Evolutionary conservation across 164 flowering plant genomes (phyloP), one percentile per base, ranked within the genome.

Genomic region (Saururus chinensis): DNA sequence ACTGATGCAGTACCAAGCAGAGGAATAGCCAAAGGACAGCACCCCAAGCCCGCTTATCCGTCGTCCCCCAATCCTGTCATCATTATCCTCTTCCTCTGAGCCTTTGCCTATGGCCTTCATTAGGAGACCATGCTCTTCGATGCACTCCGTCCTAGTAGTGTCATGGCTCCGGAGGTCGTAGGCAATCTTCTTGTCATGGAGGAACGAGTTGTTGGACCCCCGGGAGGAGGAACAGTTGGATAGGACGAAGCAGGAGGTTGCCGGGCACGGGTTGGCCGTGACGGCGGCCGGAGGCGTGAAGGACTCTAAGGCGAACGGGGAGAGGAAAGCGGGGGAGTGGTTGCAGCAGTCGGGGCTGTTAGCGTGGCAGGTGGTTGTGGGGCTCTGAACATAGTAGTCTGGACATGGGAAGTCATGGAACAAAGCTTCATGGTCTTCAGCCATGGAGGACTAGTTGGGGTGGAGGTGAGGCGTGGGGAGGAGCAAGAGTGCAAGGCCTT

Each of bases 351-450:
- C 62, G 30, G 51, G 41, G 26, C 30, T 60, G 62, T 60, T 60
- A 9, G 52, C 52, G 25, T 60, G 62, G 62, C 52, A 60, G 30
- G 21, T 37, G 20, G 40, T 7, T 25, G 62, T 41, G 16, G 62
- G 62, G 62, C 62, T 60, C 23, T 60, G 62, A 6, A 60, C 62
- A 17, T 60, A 60, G 62, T 60, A 60, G 25, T 40, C 52, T 22
- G 20, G 21, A 13, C 42, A 58, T 14, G 51, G 62, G 52, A 40
- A 60, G 1, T 52, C 41, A 11, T 20, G 62, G 62, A 42, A 60
- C 4, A 60, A 22, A 9, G 62, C 62, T 60, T 60, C 62, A 19
- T 60, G 62, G 9, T 60, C 62, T 30, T 60, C 62, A 16, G 58
- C 58, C 58, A 55, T 55, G 14, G 49, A 45, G 49, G 49, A 6